Evolutionary conservation across 768 basidiomycete genomes (phyloP).

Genomic region (Tephrocybe sp.): DNA sequence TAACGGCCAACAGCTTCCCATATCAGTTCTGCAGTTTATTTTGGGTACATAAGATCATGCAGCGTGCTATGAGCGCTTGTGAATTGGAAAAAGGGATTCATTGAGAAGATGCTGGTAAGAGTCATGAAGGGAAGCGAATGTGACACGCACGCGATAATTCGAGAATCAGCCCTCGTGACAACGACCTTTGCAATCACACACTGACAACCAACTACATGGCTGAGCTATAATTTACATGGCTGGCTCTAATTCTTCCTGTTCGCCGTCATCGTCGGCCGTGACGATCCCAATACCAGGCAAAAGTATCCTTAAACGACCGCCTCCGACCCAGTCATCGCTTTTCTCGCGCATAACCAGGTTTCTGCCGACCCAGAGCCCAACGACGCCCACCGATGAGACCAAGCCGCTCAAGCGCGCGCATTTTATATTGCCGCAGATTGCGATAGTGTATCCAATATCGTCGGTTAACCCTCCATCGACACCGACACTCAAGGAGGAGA

Average conservation of each 20-base stretch:
- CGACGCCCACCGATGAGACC: constrained; percentile 38
- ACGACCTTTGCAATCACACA: constrained; percentile 9
- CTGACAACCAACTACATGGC: constrained; percentile 15
- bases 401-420: constrained; percentile 83
- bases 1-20: background rate
- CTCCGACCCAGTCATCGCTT: constrained; percentile 63
- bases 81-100: background rate
- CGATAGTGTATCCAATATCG: constrained; percentile 88
- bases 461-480: constrained; percentile 81
- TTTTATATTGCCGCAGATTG: constrained; percentile 85
- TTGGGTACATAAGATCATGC: background rate
- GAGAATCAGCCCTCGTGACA: constrained; percentile 1
- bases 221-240: constrained; percentile 16
- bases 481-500: constrained; percentile 76
- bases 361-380: constrained; percentile 54
- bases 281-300: constrained; percentile 78
- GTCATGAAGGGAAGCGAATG: background rate
- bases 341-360: constrained; percentile 75
- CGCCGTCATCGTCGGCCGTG: constrained; percentile 77
- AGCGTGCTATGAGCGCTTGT: background rate
- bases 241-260: constrained; percentile 47
- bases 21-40: background rate
- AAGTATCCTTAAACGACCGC: constrained; percentile 77
- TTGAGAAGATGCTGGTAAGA: background rate
- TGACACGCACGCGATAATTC: background rate